Conservation (phyloP, 1,284 basidiomycete genomes). For the Trichosporon coremiiforme region DNA sequence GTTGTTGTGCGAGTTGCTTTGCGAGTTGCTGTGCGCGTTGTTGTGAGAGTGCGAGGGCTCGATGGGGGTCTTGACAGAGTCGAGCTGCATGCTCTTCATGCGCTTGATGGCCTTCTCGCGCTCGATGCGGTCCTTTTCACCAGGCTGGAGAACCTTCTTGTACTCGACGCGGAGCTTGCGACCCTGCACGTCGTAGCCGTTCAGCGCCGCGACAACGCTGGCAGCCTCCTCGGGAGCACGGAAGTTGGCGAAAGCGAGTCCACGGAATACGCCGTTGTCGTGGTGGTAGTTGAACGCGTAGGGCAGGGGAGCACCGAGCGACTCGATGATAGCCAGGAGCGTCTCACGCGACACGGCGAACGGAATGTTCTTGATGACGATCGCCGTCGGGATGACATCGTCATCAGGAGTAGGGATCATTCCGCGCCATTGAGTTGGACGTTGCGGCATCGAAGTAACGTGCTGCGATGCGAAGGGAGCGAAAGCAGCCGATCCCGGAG, state of each 20-base stretch:
- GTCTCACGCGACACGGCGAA: slow-evolving; percentile 97
- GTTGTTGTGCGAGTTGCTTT: slow-evolving; percentile 58
- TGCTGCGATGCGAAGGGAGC: slow-evolving; percentile 38
- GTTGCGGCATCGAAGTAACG: slow-evolving; percentile 26
- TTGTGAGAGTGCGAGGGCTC: slow-evolving; percentile 16
- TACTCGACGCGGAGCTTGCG: slow-evolving; percentile 98
- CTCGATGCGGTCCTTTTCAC: slow-evolving; percentile 98
- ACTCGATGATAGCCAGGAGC: slow-evolving; percentile 93
- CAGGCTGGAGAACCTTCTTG: slow-evolving; percentile 98
- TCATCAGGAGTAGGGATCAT: slow-evolving; percentile 59
- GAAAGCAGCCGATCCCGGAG: slow-evolving; percentile 34
- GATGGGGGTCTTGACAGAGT: slow-evolving; percentile 59
- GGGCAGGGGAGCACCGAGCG: slow-evolving; percentile 91
- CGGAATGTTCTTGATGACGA: slow-evolving; percentile 99
- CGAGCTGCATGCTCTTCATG: slow-evolving; percentile 94
- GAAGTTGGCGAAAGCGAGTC: slow-evolving; percentile 98
- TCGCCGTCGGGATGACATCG: slow-evolving; percentile 97
- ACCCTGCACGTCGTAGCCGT: slow-evolving; percentile 86
- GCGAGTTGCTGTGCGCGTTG: slow-evolving; percentile 51
- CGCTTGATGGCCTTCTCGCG: slow-evolving; percentile 97
- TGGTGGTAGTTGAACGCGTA: slow-evolving; percentile 99
- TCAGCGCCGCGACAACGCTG: slow-evolving; percentile 87
- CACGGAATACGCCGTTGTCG: slow-evolving; percentile 94
- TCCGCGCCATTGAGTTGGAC: slow-evolving; percentile 23
- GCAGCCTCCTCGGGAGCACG: slow-evolving; percentile 87